Conservation (phyloP, 352 stramenopile species). For the Globisporangium sylvaticum region DNA sequence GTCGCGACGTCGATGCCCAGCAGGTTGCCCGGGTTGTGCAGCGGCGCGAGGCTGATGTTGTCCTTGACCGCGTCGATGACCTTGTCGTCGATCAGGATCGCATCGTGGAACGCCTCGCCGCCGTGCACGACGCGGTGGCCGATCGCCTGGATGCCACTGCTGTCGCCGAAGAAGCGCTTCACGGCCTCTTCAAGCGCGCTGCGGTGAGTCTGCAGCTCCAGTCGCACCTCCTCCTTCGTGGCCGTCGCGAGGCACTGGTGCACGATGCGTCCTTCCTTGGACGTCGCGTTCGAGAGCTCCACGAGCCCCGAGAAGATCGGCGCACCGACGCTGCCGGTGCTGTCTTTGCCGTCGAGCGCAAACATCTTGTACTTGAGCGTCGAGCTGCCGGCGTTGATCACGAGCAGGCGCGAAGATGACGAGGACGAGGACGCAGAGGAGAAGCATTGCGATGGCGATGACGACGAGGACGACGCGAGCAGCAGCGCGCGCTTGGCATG, state of each 20-base stretch:
- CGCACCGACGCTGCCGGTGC: slow-evolving; percentile 32
- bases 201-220: slow-evolving; percentile 51
- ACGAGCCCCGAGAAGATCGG: slow-evolving; percentile 73
- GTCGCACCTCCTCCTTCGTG: slow-evolving; percentile 49
- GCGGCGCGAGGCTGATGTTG: slow-evolving; percentile 62
- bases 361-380: slow-evolving; percentile 89
- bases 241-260: slow-evolving; percentile 52
- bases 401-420: slow-evolving; percentile 36
- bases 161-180: slow-evolving; percentile 50
- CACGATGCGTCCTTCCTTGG: slow-evolving; percentile 57
- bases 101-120: slow-evolving; percentile 64
- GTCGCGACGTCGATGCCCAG: slow-evolving; percentile 80
- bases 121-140: slow-evolving; percentile 89
- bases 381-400: slow-evolving; percentile 79
- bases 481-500: slow-evolving; percentile 15
- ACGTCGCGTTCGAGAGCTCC: slow-evolving; percentile 63
- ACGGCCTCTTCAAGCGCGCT: slow-evolving; percentile 58
- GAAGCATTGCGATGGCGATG: slow-evolving; percentile 4
- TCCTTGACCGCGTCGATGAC: slow-evolving; percentile 56
- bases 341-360: slow-evolving; percentile 27
- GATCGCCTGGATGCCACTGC: slow-evolving; percentile 60
- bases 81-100: slow-evolving; percentile 44
- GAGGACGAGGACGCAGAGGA: slow-evolving; percentile 4
- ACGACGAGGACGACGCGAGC: background rate
- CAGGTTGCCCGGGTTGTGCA: slow-evolving; percentile 88